Base-by-base conservation (phyloP, 805 yeast species). In the Yamadazyma kitorensis region DNA sequence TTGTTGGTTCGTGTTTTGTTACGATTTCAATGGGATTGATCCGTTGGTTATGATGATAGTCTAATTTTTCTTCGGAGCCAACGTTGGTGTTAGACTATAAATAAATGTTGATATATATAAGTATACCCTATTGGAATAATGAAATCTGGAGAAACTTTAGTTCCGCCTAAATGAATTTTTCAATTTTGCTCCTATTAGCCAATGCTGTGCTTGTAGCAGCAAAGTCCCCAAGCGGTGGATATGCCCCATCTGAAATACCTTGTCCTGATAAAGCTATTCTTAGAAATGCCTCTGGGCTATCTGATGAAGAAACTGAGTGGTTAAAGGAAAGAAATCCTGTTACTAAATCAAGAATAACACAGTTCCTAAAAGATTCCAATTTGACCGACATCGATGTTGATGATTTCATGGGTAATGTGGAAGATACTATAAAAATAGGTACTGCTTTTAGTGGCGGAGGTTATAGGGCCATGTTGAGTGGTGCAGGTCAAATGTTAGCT, bases 401-500 rank as follows among this genome's bases (percentile, higher is more conserved):
- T 13, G 52, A 48, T 0, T 77, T 64, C 40, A 46, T 58, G 37
- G 41, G 22, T 14, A 30, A 44, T 10, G 51, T 57, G 24, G 47
- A 54, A 29, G 45, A 50, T 18, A 49, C 65, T 17, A 45, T 62
- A 29, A 49, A 49, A 17, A 56, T 63, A n/a, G 69, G 68, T 6
- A 20, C 61, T 12, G 60, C 68, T 1, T 61, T 61, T 27, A 48
- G 57, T 16, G 68, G 68, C 6, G 96, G 96, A 52, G 96, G 96
- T 3, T 87, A 85, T 56, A 72, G 96, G 40, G 94, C 96, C 24
- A 85, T 87, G 89, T 68, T 81, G 70, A 34, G 43, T 39, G 96
- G 95, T 2, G 96, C 95, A 9, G 96, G 96, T 26, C 80, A 82
- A 56, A 61, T 88, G 22, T 62, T 89, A 1, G 95, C 91, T 0